Evolutionary conservation across 495 filamentous ascomycete genomes (phyloP), one percentile per base, ranked within the genome.

Genomic region (Podospora sp.): DNA sequence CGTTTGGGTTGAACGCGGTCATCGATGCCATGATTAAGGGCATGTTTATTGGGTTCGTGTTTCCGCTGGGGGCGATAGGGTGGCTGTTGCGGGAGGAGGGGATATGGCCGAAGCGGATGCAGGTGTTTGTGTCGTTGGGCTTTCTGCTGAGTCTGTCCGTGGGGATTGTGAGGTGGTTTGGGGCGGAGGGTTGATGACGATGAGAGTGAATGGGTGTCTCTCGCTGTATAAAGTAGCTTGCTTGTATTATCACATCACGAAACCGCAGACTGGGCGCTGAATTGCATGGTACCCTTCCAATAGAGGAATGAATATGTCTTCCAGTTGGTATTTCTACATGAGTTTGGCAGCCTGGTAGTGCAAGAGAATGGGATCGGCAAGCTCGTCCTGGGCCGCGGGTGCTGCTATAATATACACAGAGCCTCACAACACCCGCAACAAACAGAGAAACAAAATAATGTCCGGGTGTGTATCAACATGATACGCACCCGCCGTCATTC

Each of bases 21-120:
- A 69, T 95, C 50, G 94, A 96, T 77, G 91, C 96, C 76, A 87
- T 97, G 85, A 84, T 97, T 70, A 91, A 87, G 80, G 95, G 94
- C 1, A 92, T 91, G 72, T 78, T 95, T 26, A 92, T 93, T 73
- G 95, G 95, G 22, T 97, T 97, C 79, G 89, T 99, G 75, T 99
- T 93, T 89, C 94, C 95, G 27, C 75, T 98, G 52, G 93, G 90
- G 0, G 92, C 91, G 72, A 82, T 93, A 27, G 88, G 89, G 56
- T 96, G 92, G 93, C 76, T 94, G 75, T 82, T 93, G 57, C 82
- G 93, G 63, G 94, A 97, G 79, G 92, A 96, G 66, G 93, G 93
- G 12, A 88, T 97, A 66, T 97, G 92, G 88, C 91, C 88, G 49
- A 86, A 87, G 79, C 78, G 93, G 72, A 90, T 91, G 83, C 86